Conservation (phyloP, 176 grass and related monocot genomes). For the Oryza glaberrima region DNA sequence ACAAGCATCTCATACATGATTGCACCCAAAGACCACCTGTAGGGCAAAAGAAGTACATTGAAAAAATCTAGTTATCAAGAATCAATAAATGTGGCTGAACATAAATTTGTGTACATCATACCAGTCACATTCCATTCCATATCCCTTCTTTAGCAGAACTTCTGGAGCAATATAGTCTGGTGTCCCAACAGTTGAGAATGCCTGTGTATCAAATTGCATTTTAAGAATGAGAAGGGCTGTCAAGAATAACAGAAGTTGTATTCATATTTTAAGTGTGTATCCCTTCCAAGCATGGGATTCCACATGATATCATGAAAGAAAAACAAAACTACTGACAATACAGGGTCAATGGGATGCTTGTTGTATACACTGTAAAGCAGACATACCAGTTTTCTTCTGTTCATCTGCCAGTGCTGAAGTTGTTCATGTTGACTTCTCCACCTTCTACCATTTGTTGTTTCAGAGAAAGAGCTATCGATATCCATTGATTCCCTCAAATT, state of each 20-base stretch:
- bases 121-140: conserved; percentile 99
- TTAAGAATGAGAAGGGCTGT: conserved; percentile 39
- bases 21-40: conserved; percentile 95
- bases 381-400: conserved; percentile 90
- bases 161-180: conserved; percentile 99
- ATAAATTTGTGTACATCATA: conserved; percentile 39
- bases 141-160: conserved; percentile 99
- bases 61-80: conserved; percentile 17
- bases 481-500: conserved; percentile 94
- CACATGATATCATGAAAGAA: neutral
- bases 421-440: conserved; percentile 94
- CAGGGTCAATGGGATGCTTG: neutral
- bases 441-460: conserved; percentile 70
- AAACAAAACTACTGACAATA: conserved; percentile 21
- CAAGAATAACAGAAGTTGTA: neutral
- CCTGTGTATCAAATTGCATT: conserved; percentile 54
- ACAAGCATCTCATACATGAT: conserved; percentile 99
- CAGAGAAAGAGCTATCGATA: conserved; percentile 66
- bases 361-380: conserved; percentile 10
- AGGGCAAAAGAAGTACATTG: conserved; percentile 27
- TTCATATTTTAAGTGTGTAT: neutral
- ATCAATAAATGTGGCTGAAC: conserved; percentile 13
- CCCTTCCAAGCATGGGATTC: neutral
- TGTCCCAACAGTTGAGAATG: conserved; percentile 98
- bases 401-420: conserved; percentile 97